phyloP scores from a whole-genome alignment of 1,139 yeast species.

The Magnusiomyces tetraspermus region DNA sequence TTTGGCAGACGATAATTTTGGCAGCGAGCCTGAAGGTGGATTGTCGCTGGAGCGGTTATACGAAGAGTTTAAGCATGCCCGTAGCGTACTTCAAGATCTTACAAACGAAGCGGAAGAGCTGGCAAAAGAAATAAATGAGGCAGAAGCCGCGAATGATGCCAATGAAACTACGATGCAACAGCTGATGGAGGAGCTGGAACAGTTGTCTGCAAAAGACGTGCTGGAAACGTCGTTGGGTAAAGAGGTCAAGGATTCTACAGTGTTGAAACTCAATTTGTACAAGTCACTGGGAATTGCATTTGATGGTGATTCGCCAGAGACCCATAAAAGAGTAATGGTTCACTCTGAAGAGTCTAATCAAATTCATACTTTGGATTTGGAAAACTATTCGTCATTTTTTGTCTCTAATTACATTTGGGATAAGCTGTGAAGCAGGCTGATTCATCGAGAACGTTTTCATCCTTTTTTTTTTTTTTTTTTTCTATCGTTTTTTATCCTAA shows the following conservation, averaged over 20 bases:
- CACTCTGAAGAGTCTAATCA: slow-evolving; percentile 42
- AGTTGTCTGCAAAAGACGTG: slow-evolving; percentile 29
- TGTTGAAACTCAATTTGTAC: slow-evolving; percentile 34
- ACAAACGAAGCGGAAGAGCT: slow-evolving; percentile 45
- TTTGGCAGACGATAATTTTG: too few species aligned
- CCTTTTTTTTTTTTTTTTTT: too few species aligned
- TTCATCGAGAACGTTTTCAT: too few species aligned
- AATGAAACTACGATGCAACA: slow-evolving; percentile 39
- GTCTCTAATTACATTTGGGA: slow-evolving; percentile 70
- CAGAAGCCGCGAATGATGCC: slow-evolving; percentile 45
- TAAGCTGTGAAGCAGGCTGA: slow-evolving; percentile 5
- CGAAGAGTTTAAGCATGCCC: too few species aligned
- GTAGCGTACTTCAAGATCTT: slow-evolving; percentile 25
- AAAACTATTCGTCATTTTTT: slow-evolving; percentile 53
- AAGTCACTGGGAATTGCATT: slow-evolving; percentile 33
- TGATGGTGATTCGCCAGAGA: slow-evolving; percentile 25
- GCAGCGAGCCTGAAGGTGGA: too few species aligned
- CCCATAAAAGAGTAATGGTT: slow-evolving; percentile 40
- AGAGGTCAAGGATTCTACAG: slow-evolving; percentile 30
- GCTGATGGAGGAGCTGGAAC: slow-evolving; percentile 36
- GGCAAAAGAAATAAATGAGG: slow-evolving; percentile 49
- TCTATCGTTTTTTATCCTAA: background rate
- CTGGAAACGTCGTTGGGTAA: slow-evolving; percentile 23
- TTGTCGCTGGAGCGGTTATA: too few species aligned
- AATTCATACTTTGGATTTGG: slow-evolving; percentile 45